These are phyloP conservation scores for Pythium aphanidermatum DNA, from an alignment of 352 stramenopile genomes.

Conservation along the genomic window DNA sequence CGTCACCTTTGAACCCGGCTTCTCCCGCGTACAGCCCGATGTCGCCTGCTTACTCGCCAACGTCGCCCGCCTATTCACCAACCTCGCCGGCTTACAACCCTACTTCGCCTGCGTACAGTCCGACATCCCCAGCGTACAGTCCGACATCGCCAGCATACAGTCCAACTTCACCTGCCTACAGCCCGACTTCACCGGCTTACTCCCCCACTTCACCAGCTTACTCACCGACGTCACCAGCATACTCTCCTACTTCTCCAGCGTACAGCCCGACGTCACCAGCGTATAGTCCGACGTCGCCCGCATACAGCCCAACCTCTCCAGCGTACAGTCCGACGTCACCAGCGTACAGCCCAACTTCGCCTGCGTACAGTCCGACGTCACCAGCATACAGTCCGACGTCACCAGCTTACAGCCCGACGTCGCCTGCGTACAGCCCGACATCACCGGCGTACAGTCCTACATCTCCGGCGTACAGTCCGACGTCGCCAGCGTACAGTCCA, in stretches of 20 bases:
- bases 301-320: constrained; percentile 42
- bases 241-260: constrained; percentile 68
- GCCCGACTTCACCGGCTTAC: constrained; percentile 51
- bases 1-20: constrained; percentile 64
- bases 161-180: constrained; percentile 25
- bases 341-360: constrained; percentile 50
- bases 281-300: constrained; percentile 64
- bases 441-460: constrained; percentile 57
- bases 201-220: constrained; percentile 76
- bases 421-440: constrained; percentile 56
- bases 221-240: constrained; percentile 60
- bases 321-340: constrained; percentile 62
- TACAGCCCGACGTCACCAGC: constrained; percentile 76
- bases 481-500: constrained; percentile 59
- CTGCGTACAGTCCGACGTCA: constrained; percentile 40
- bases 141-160: constrained; percentile 34
- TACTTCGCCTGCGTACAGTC: constrained; percentile 71
- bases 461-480: constrained; percentile 64
- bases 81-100: constrained; percentile 80
- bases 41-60: constrained; percentile 85
- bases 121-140: constrained; percentile 57
- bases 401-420: constrained; percentile 59
- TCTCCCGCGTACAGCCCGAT: constrained; percentile 86
- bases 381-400: constrained; percentile 32
- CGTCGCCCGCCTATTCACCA: constrained; percentile 56